Base-by-base conservation (phyloP, 306 rosid genomes). In the Albizia julibrissin region DNA sequence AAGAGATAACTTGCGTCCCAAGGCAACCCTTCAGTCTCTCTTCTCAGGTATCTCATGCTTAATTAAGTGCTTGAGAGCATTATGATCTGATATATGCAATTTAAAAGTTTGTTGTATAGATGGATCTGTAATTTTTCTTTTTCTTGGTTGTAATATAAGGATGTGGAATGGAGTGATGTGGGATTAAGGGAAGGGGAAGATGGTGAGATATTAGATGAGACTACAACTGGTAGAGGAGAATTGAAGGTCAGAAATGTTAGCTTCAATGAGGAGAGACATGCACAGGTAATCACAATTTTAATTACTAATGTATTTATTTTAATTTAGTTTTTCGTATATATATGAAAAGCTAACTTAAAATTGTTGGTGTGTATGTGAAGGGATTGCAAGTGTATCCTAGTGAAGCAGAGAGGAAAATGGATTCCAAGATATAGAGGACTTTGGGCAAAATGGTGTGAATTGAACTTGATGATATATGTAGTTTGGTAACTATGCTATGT, bases 171-270 rank as follows among this genome's bases (percentile, higher is more conserved):
- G 37, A 67, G 12, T 56, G 26, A 22, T 52, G 22, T 46, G 42
- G 91, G 81, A 76, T 40, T 85, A 12, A 84, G 26, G 22, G 93
- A 91, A 66, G 78, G 82, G 49, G 84, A 72, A 61, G 85, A 91
- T 86, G 97, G 88, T 79, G 97, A 94, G 89, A 91, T 92, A 56
- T 82, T 94, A 16, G 97, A 94, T 42, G 92, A 85, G 75, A 82
- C 93, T 73, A 91, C 97, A 59, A 94, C 97, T 14, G 87, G 82
- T 26, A 91, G 98, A 86, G 97, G 98, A 58, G 97, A 94, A 84
- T 74, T 94, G 80, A 94, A 92, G 87, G 79, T 92, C 74, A 90
- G 86, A 92, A 79, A 81, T 37, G 49, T 77, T 16, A 92, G 94
- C 89, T 91, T 89, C 62, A 79, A 14, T 1, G 98, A 94, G 70